Base-by-base conservation (phyloP, 2,329 filamentous ascomycete species). In the Colletotrichum falcatum region DNA sequence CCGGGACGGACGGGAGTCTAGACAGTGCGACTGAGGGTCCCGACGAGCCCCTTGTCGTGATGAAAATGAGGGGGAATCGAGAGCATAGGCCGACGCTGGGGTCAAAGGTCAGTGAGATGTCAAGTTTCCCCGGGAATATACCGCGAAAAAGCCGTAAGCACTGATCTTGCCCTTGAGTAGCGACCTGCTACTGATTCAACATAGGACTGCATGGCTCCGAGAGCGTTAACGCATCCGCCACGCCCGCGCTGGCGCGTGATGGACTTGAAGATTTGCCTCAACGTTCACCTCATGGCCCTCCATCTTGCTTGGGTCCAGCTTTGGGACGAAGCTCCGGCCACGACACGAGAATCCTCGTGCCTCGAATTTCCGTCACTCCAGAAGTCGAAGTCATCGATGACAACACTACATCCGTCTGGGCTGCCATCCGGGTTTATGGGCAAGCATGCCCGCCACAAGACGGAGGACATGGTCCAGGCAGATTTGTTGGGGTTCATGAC, bases 351-450 rank as follows among this genome's bases (percentile, higher is more conserved):
- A 54, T 86, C 7, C 75, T 87, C 18, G 78, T 81, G 6, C 86
- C 85, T 5, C 77, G 78, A 35, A 79, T 88, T 30, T 75, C 77
- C 20, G 80, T 86, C 30, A 85, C 80, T 0, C 80, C 85, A 1
- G 84, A 86, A 59, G 75, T 78, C 7, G 77, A 76, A 6, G 75
- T 78, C 1, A 74, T 84, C 1, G 76, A 79, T 7, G 76, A 79
- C 46, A 78, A 76, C 3, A 75, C 76, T 46, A 74, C 77, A 39
- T 78, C 73, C 14, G 72, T 87, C n/a, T 88, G 84, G 86, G 83
- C 79, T 2, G 84, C 85, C 4, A 79, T 88, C 61, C 83, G 88
- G 75, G 74, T 88, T 46, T 83, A 80, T 18, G 81, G 82, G 11
- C 81, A 81, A 55, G 72, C 84, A 6, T 81, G 77, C 58, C 75